phyloP scores from a whole-genome alignment of 257 asterid species.

The Mitragyna speciosa region DNA sequence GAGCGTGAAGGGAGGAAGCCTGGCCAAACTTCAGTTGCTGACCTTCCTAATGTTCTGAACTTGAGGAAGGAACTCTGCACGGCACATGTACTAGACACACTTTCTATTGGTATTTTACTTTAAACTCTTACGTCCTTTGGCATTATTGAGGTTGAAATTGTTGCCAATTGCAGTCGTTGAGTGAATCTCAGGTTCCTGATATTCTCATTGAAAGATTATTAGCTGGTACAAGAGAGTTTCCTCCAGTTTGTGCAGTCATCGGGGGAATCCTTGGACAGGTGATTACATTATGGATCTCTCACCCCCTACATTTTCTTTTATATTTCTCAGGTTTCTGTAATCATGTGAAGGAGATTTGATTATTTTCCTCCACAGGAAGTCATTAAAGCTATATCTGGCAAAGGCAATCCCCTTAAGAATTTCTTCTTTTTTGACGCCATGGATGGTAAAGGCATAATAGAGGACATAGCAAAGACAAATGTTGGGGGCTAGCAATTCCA shows the following conservation, averaged over 20 bases:
- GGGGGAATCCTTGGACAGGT: slow-evolving; percentile 99
- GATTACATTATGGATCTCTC: not conserved
- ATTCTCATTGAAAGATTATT: slow-evolving; percentile 68
- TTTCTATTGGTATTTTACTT: not conserved
- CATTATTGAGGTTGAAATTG: not conserved
- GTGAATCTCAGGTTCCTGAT: slow-evolving; percentile 78
- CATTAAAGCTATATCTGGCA: slow-evolving; percentile 91
- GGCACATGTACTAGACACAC: slow-evolving; percentile 47
- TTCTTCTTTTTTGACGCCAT: slow-evolving; percentile 81
- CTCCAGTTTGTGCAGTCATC: slow-evolving; percentile 86
- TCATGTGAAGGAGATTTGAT: not conserved
- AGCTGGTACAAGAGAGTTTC: slow-evolving; percentile 70
- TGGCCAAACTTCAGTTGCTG: slow-evolving; percentile 71
- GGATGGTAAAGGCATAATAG: slow-evolving; percentile 89
- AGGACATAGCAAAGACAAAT: slow-evolving; percentile 52
- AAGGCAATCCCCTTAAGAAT: slow-evolving; percentile 89
- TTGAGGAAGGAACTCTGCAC: slow-evolving; percentile 75
- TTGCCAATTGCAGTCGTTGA: slow-evolving; percentile 46
- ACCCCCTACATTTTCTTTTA: not conserved
- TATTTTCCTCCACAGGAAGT: slow-evolving; percentile 61
- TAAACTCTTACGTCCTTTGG: not conserved
- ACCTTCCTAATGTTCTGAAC: slow-evolving; percentile 58
- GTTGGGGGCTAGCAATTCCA: slow-evolving; percentile 17
- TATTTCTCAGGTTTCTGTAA: not conserved
- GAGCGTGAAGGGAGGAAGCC: slow-evolving; percentile 63